Percentiles rank a stretch among this genome's conserved stretches.
Conservation (phyloP, 129 eudicot genomes). For the Artemisia annua region DNA sequence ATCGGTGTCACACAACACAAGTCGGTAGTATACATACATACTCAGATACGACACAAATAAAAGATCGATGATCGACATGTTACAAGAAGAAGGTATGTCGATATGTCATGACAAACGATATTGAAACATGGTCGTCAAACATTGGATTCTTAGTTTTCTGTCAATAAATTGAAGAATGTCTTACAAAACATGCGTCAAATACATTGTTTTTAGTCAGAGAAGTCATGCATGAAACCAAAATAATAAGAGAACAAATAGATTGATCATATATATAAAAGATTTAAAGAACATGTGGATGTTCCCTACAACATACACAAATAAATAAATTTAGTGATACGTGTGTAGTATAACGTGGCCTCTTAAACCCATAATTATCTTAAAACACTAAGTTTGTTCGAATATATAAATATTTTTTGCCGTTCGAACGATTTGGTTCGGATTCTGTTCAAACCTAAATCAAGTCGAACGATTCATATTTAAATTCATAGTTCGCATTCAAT, state of each 20-base stretch:
- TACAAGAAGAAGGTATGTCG: not conserved
- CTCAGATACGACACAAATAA: too few relatives aligned
- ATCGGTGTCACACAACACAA: too few relatives aligned
- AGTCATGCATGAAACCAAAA: slow-evolving; percentile 16
- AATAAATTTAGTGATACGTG: slow-evolving; percentile 16
- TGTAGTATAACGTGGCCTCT: slow-evolving; percentile 23
- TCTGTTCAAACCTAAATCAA: not conserved
- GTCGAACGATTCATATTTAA: not conserved
- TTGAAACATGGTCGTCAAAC: slow-evolving; percentile 23
- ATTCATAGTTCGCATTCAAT: not conserved
- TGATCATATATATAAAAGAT: not conserved
- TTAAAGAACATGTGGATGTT: slow-evolving; percentile 37
- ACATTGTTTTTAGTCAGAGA: slow-evolving; percentile 28
- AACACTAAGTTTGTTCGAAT: not conserved
- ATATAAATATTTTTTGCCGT: too few relatives aligned
- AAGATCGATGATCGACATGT: too few relatives aligned
- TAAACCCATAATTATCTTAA: not conserved
- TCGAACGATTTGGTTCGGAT: not conserved
- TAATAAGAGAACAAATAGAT: not conserved
- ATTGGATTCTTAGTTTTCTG: slow-evolving; percentile 25
- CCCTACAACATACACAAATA: slow-evolving; percentile 32
- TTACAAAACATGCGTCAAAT: slow-evolving; percentile 17
- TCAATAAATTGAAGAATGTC: slow-evolving; percentile 23
- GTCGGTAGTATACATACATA: too few relatives aligned
- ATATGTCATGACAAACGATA: not conserved